Percentiles rank a stretch among this genome's conserved stretches.
These are phyloP conservation scores for Cercophora scortea DNA, from an alignment of 495 filamentous ascomycete genomes.

Conservation along the genomic window DNA sequence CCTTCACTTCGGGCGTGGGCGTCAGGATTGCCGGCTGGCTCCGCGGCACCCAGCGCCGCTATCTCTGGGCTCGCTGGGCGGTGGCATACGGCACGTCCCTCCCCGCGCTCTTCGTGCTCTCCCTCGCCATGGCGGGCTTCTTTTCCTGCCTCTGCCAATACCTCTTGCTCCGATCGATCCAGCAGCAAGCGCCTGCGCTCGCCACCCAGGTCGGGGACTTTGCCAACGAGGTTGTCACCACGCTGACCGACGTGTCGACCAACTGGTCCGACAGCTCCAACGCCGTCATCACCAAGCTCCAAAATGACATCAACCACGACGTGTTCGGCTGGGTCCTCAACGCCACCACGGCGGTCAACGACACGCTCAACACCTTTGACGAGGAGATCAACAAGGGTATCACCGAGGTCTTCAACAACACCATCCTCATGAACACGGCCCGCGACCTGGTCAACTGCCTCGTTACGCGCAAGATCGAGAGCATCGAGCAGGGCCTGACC, in stretches of 20 bases:
- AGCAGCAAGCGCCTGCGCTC: constrained; percentile 70
- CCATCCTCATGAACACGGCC: constrained; percentile 65
- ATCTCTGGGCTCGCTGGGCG: constrained; percentile 72
- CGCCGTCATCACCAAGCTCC: constrained; percentile 56
- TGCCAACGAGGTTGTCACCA: constrained; percentile 65
- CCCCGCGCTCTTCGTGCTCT: constrained; percentile 79
- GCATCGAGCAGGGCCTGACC: constrained; percentile 74
- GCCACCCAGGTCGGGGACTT: constrained; percentile 72
- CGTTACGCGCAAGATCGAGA: constrained; percentile 64
- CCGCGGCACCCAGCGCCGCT: constrained; percentile 46
- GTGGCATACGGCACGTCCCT: constrained; percentile 80
- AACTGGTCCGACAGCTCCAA: constrained; percentile 76
- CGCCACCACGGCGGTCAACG: constrained; percentile 70
- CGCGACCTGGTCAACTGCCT: constrained; percentile 67
- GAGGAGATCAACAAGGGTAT: constrained; percentile 62
- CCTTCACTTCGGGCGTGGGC: constrained; percentile 61
- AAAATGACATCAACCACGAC: constrained; percentile 69
- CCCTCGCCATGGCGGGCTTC: constrained; percentile 77
- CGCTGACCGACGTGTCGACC: constrained; percentile 63
- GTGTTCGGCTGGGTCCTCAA: constrained; percentile 85
- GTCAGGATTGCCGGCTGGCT: constrained; percentile 66
- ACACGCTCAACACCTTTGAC: constrained; percentile 77
- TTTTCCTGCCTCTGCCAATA: constrained; percentile 80
- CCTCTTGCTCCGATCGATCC: constrained; percentile 62
- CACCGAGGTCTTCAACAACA: constrained; percentile 71